phyloP scores from a whole-genome alignment of 495 filamentous ascomycete species.

The Daldinia bambusicola region DNA sequence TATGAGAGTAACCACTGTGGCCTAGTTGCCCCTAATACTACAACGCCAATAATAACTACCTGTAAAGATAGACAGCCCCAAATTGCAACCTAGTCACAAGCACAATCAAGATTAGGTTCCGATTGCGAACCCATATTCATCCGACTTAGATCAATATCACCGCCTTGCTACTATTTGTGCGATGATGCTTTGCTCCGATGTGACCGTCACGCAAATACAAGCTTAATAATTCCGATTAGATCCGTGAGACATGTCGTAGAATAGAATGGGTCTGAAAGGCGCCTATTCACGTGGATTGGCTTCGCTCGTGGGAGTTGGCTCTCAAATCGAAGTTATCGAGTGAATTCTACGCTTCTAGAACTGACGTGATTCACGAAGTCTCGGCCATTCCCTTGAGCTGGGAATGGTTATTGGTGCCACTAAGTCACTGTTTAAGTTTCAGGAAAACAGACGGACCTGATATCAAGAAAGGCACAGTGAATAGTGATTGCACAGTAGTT shows the following conservation, averaged over 20 bases:
- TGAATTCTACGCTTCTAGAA: not conserved
- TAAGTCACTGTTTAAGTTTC: constrained; percentile 4
- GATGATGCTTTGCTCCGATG: constrained; percentile 11
- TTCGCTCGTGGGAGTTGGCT: not conserved
- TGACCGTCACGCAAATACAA: constrained; percentile 24
- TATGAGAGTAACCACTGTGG: not conserved
- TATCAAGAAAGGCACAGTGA: not conserved
- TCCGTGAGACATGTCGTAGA: constrained; percentile 38
- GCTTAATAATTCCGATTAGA: constrained; percentile 28
- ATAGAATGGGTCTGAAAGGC: not conserved
- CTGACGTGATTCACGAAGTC: not conserved
- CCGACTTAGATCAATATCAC: not conserved
- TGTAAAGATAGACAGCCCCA: not conserved
- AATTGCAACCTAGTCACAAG: not conserved
- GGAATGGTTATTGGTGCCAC: not conserved
- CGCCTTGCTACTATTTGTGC: constrained; percentile 2
- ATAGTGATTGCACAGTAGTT: not conserved
- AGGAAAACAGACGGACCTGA: constrained; percentile 13
- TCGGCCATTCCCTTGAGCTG: constrained; percentile 8
- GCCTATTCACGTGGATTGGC: not conserved
- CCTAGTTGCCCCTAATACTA: not conserved
- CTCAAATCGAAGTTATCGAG: not conserved
- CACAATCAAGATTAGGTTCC: not conserved
- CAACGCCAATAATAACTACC: not conserved
- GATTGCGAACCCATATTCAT: not conserved